phyloP scores from a whole-genome alignment of 148 eudicot species.

The Rhododendron vialii region DNA sequence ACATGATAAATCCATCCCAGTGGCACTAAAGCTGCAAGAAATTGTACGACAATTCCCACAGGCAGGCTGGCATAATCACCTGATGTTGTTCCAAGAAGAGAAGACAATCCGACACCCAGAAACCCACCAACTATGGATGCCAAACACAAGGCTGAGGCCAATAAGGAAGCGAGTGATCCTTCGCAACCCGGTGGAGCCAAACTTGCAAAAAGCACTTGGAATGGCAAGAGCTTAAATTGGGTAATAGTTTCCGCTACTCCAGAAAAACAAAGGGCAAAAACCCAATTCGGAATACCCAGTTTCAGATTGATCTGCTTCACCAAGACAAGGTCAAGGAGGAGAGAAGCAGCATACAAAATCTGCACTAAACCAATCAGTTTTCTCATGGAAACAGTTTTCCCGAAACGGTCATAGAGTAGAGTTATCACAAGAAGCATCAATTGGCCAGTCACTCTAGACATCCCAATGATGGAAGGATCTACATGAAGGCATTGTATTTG shows the following conservation, averaged over 20 bases:
- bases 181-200: conserved; percentile 87
- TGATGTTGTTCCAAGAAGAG: conserved; percentile 56
- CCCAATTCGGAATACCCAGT: conserved; percentile 59
- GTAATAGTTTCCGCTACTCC: conserved; percentile 78
- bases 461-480: conserved; percentile 69
- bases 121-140: conserved; percentile 74
- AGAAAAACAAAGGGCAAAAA: conserved; percentile 67
- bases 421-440: conserved; percentile 50
- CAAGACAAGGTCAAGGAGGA: conserved; percentile 70
- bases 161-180: conserved; percentile 81
- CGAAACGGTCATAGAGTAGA: conserved; percentile 53
- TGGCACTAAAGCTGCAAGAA: conserved; percentile 66
- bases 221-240: conserved; percentile 71
- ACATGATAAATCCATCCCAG: conserved; percentile 53
- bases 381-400: conserved; percentile 53
- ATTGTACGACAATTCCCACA: conserved; percentile 64
- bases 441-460: conserved; percentile 76
- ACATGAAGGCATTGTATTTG: conserved; percentile 75
- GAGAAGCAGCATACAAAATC: conserved; percentile 57
- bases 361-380: conserved; percentile 53
- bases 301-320: conserved; percentile 60
- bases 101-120: conserved; percentile 74
- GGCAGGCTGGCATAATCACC: conserved; percentile 61
- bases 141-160: conserved; percentile 74
- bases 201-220: conserved; percentile 75